These are phyloP conservation scores for Aspergillus felis DNA, from an alignment of 2,329 filamentous ascomycete genomes.

Conservation along the genomic window DNA sequence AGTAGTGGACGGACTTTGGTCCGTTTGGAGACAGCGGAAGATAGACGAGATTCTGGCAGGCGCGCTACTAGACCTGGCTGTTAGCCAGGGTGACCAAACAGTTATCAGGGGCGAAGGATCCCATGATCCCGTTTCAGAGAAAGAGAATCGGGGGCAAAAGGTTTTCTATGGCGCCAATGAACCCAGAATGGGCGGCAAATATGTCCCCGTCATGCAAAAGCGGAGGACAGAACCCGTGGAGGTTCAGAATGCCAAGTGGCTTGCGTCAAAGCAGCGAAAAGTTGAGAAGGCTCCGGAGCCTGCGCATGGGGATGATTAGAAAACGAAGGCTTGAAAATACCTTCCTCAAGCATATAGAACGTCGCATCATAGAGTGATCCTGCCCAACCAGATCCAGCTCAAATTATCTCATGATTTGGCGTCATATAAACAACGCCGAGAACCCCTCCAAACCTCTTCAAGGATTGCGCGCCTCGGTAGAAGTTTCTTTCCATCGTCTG, in stretches of 20 bases:
- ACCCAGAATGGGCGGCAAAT: conserved; percentile 53
- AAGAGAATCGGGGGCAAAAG: conserved; percentile 42
- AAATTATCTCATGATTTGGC: conserved; percentile 43
- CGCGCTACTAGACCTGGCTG: conserved; percentile 64
- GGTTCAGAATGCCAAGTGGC: conserved; percentile 60
- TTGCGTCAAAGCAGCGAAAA: conserved; percentile 47
- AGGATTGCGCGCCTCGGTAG: conserved; percentile 71
- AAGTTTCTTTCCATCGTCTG: conserved; percentile 47
- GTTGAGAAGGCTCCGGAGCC: conserved; percentile 26
- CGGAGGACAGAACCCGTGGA: conserved; percentile 56
- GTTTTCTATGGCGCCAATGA: conserved; percentile 58
- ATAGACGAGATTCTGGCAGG: conserved; percentile 84
- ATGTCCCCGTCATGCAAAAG: conserved; percentile 55
- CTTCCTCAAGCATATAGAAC: background rate
- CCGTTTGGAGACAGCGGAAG: conserved; percentile 75
- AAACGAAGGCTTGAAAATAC: conserved; percentile 9
- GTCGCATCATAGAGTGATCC: conserved; percentile 4
- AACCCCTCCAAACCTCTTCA: conserved; percentile 86
- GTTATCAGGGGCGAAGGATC: conserved; percentile 21
- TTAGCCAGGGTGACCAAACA: conserved; percentile 39
- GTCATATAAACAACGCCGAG: conserved; percentile 77
- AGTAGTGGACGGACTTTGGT: conserved; percentile 74
- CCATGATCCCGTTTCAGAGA: conserved; percentile 21
- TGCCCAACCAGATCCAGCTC: background rate
- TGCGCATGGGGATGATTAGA: conserved; percentile 10